Evolutionary conservation across 352 stramenopile genomes (phyloP).

Genomic region (Phytophthora pinifolia): DNA sequence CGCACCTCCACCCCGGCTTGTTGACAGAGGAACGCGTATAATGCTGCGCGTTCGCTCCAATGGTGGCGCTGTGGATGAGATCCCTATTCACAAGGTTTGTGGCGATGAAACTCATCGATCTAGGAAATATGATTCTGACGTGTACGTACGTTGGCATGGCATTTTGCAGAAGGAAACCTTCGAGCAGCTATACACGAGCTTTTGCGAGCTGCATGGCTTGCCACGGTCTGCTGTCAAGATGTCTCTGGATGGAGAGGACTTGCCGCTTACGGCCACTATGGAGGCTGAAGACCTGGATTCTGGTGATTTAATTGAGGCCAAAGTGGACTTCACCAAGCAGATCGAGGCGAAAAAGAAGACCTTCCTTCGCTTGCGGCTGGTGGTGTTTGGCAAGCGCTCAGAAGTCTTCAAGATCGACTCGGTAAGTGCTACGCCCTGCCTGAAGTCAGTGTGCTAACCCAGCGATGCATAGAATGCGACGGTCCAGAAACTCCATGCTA

Average conservation of each 20-base stretch:
- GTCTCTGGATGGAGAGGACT: constrained; percentile 51
- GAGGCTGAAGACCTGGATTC: constrained; percentile 45
- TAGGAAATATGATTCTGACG: not conserved
- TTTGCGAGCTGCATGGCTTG: constrained; percentile 64
- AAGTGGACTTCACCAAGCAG: constrained; percentile 69
- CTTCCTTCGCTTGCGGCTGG: constrained; percentile 53
- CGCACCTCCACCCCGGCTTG: not conserved
- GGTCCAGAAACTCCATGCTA: constrained; percentile 59
- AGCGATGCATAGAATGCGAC: constrained; percentile 33
- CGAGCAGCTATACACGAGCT: constrained; percentile 58
- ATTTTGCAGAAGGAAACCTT: constrained; percentile 59
- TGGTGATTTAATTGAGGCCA: constrained; percentile 69
- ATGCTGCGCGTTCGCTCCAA: constrained; percentile 63
- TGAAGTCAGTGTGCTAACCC: not conserved
- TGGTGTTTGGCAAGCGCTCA: constrained; percentile 51
- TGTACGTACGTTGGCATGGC: not conserved
- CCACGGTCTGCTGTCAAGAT: constrained; percentile 60
- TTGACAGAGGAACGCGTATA: constrained; percentile 57
- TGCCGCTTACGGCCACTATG: constrained; percentile 35
- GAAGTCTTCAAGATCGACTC: constrained; percentile 73
- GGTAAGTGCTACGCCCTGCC: constrained; percentile 33
- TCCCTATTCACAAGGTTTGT: constrained; percentile 56
- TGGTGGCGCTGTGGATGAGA: constrained; percentile 49
- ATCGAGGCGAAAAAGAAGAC: constrained; percentile 46
- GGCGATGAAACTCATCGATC: not conserved